These are phyloP conservation scores for Pythium aristosporum DNA, from an alignment of 352 stramenopile genomes.

Conservation along the genomic window DNA sequence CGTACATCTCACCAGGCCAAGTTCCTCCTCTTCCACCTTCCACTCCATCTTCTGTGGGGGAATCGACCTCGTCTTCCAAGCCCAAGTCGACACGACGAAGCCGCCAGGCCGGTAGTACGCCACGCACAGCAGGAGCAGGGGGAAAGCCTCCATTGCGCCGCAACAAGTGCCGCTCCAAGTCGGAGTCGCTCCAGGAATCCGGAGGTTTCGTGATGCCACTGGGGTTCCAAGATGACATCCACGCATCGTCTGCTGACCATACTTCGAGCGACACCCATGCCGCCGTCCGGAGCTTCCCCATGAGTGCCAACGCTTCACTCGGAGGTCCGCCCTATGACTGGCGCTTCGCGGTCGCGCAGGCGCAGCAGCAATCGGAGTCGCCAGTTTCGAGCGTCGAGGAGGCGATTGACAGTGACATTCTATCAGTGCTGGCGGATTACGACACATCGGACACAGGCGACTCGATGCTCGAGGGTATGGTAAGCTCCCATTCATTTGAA, in stretches of 20 bases:
- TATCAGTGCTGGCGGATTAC: conserved; percentile 66
- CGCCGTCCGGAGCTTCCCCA: conserved; percentile 21
- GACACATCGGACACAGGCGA: conserved; percentile 37
- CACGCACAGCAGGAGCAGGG: conserved; percentile 24
- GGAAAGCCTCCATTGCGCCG: conserved; percentile 31
- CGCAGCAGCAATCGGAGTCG: conserved; percentile 21
- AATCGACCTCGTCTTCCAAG: conserved; percentile 10
- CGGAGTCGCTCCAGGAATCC: conserved; percentile 41
- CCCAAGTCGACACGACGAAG: conserved; percentile 28
- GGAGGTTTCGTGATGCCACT: conserved; percentile 21
- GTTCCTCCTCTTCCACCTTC: neutral
- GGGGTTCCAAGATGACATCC: conserved; percentile 28
- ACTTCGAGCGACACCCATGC: conserved; percentile 34
- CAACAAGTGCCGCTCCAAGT: conserved; percentile 59
- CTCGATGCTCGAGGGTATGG: conserved; percentile 18
- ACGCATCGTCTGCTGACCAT: conserved; percentile 23
- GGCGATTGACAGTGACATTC: conserved; percentile 74
- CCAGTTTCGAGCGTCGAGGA: conserved; percentile 56
- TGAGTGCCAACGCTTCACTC: neutral
- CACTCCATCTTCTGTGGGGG: neutral
- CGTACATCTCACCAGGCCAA: neutral
- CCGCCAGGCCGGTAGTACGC: conserved; percentile 36
- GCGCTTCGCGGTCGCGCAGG: conserved; percentile 22
- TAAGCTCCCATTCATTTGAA: conserved; percentile 6
- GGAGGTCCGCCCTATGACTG: conserved; percentile 22